Conservation (phyloP, 768 basidiomycete genomes). For the Boletales sp. region DNA sequence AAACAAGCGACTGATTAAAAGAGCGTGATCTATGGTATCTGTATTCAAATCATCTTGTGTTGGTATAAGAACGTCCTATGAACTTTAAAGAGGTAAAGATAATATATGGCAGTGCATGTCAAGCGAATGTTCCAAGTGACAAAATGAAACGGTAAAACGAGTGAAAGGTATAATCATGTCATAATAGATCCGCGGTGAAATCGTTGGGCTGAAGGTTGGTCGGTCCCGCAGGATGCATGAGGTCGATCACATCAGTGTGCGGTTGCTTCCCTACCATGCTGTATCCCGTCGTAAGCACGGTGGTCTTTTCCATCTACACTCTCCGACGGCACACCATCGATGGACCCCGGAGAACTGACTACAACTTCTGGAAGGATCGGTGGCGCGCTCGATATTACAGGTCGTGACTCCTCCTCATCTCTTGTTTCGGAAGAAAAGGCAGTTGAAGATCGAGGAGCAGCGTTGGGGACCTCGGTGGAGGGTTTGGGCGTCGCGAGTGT, state of each 20-base stretch:
- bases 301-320: constrained; percentile 13
- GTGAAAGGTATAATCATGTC: constrained; percentile 4
- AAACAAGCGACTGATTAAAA: too few relatives aligned
- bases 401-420: constrained; percentile 24
- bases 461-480: constrained; percentile 21
- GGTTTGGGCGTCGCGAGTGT: constrained; percentile 27
- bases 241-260: constrained; percentile 11
- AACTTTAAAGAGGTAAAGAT: neutral
- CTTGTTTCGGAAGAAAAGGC: constrained; percentile 29
- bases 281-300: constrained; percentile 15
- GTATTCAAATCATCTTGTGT: neutral
- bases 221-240: neutral
- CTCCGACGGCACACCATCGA: constrained; percentile 24
- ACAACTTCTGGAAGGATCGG: constrained; percentile 33
- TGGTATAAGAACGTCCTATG: neutral
- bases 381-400: constrained; percentile 25
- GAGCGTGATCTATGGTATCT: neutral
- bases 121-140: constrained; percentile 1
- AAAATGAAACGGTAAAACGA: constrained; percentile 13
- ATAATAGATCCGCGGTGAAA: neutral
- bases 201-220: too few relatives aligned
- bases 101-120: constrained; percentile 5
- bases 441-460: constrained; percentile 25
- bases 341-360: constrained; percentile 32
- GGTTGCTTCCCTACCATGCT: constrained; percentile 19